Evolutionary conservation across 2,329 filamentous ascomycete species (phyloP).

Genomic region (Ascochyta fabae): DNA sequence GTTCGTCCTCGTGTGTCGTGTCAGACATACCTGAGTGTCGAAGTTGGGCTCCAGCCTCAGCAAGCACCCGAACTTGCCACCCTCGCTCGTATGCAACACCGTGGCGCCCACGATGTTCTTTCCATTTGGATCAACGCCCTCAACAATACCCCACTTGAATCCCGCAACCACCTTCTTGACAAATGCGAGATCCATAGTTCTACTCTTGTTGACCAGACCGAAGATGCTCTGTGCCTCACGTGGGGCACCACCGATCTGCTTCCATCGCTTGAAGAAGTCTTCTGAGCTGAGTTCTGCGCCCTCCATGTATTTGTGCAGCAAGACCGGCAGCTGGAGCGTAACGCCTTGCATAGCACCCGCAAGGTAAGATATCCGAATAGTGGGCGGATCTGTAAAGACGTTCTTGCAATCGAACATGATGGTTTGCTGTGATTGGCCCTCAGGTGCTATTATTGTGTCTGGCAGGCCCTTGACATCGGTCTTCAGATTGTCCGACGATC

Average conservation of each 20-base stretch:
- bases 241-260: slow-evolving; percentile 90
- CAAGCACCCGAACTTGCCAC: slow-evolving; percentile 92
- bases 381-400: slow-evolving; percentile 83
- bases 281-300: slow-evolving; percentile 83
- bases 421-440: slow-evolving; percentile 86
- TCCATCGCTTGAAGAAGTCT: slow-evolving; percentile 99
- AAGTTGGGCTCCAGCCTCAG: slow-evolving; percentile 95
- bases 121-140: slow-evolving; percentile 85
- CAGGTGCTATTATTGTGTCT: slow-evolving; percentile 77
- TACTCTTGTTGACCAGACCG: slow-evolving; percentile 65
- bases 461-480: slow-evolving; percentile 89
- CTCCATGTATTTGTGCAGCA: slow-evolving; percentile 97
- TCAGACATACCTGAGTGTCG: slow-evolving; percentile 76
- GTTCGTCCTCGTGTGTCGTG: neutral
- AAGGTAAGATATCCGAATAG: slow-evolving; percentile 91
- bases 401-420: slow-evolving; percentile 90
- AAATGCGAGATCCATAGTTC: slow-evolving; percentile 72
- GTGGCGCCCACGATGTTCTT: slow-evolving; percentile 94
- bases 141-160: slow-evolving; percentile 87
- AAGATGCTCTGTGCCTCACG: slow-evolving; percentile 91
- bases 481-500: slow-evolving; percentile 70
- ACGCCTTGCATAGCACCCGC: slow-evolving; percentile 91
- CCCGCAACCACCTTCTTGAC: slow-evolving; percentile 77
- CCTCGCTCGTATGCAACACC: slow-evolving; percentile 80
- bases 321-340: slow-evolving; percentile 86